Evolutionary conservation across 2,329 filamentous ascomycete species (phyloP).

Genomic region (Coleophoma crateriformis): DNA sequence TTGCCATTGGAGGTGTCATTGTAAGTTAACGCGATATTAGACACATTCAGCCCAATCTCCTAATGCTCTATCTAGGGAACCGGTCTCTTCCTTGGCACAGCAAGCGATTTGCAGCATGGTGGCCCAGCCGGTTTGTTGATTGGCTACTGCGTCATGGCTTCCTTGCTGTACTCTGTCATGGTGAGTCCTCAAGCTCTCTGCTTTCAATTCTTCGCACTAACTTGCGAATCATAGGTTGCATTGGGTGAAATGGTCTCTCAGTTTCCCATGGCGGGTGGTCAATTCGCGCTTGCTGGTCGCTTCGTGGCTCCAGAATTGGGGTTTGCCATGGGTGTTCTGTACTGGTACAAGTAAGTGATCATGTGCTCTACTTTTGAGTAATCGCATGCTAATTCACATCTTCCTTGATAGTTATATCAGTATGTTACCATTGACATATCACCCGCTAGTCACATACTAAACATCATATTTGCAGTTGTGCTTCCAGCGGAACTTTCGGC

Average conservation of each 20-base stretch:
- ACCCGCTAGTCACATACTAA: background rate
- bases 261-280: conserved; percentile 36
- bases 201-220: conserved; percentile 21
- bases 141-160: conserved; percentile 45
- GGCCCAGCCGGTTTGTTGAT: conserved; percentile 66
- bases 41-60: background rate
- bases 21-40: background rate
- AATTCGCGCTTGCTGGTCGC: conserved; percentile 37
- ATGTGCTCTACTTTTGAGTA: background rate
- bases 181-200: conserved; percentile 40
- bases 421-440: background rate
- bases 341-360: conserved; percentile 39
- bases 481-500: conserved; percentile 51
- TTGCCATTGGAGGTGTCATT: background rate
- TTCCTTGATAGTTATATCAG: background rate
- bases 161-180: conserved; percentile 48
- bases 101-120: conserved; percentile 45
- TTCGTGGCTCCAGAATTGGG: conserved; percentile 37
- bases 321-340: conserved; percentile 6
- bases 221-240: conserved; percentile 49
- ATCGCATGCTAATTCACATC: background rate
- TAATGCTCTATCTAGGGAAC: conserved; percentile 31
- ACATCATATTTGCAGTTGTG: conserved; percentile 33
- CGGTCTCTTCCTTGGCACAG: conserved; percentile 57
- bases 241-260: conserved; percentile 47